These are phyloP conservation scores for Hemileccinum rubropunctum DNA, from an alignment of 768 basidiomycete species.

Conservation along the genomic window DNA sequence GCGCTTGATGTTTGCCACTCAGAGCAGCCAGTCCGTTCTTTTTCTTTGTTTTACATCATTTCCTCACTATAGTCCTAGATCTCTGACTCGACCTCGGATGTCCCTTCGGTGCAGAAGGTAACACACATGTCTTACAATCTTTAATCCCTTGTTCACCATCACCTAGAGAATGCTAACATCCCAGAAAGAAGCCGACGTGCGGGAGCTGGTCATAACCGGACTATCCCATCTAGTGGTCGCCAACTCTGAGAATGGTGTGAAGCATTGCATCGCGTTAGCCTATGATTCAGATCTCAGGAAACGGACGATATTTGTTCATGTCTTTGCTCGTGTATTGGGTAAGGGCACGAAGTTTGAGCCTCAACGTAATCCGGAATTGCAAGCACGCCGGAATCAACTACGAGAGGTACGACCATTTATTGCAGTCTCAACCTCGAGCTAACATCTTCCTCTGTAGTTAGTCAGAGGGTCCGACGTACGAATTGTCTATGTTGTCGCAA, in stretches of 20 bases:
- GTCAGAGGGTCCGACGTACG: slow-evolving; percentile 74
- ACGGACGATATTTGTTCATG: slow-evolving; percentile 78
- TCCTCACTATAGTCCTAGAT: slow-evolving; percentile 30
- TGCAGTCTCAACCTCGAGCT: slow-evolving; percentile 2
- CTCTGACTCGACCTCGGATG: slow-evolving; percentile 50
- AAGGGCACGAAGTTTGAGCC: slow-evolving; percentile 78
- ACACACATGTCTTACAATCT: not conserved
- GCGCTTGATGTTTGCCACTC: slow-evolving; percentile 53
- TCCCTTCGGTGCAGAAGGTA: slow-evolving; percentile 48
- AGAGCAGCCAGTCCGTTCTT: slow-evolving; percentile 42
- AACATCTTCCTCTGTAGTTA: slow-evolving; percentile 42
- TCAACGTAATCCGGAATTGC: slow-evolving; percentile 47
- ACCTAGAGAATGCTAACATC: slow-evolving; percentile 42
- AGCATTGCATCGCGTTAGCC: slow-evolving; percentile 78
- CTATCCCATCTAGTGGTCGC: slow-evolving; percentile 78
- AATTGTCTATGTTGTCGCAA: not conserved
- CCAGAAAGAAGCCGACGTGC: slow-evolving; percentile 58
- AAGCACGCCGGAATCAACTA: slow-evolving; percentile 50
- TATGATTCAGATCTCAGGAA: slow-evolving; percentile 70
- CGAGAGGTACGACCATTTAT: slow-evolving; percentile 48
- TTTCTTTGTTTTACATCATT: not conserved
- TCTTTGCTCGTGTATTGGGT: slow-evolving; percentile 77
- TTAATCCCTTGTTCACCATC: slow-evolving; percentile 5
- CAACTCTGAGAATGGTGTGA: slow-evolving; percentile 86
- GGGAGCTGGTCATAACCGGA: slow-evolving; percentile 75